Evolutionary conservation across 371 early-diverging fungal genomes (phyloP).

Genomic region (Actinomucor elegans): DNA sequence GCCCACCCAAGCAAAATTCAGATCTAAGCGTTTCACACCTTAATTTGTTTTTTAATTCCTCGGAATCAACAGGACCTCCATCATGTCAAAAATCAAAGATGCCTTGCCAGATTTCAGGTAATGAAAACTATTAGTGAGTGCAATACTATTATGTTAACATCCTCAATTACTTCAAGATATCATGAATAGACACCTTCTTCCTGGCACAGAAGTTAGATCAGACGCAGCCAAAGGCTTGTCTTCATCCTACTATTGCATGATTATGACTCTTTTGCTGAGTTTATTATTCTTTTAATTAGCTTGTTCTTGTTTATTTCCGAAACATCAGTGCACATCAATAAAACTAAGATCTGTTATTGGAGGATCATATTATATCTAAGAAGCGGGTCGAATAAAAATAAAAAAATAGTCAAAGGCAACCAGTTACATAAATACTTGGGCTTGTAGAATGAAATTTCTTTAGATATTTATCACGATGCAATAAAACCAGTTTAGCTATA

Average conservation of each 20-base stretch:
- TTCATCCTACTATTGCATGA: background rate
- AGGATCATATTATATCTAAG: too few relatives aligned
- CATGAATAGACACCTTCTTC: slow-evolving; percentile 18
- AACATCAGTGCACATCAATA: too few relatives aligned
- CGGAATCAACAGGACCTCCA: slow-evolving; percentile 2
- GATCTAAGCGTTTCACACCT: slow-evolving; percentile 29
- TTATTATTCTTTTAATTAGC: background rate
- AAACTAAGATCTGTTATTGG: too few relatives aligned
- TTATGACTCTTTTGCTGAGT: background rate
- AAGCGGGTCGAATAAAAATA: too few relatives aligned
- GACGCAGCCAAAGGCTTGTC: background rate
- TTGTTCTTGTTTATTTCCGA: too few relatives aligned
- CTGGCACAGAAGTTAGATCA: slow-evolving; percentile 2
- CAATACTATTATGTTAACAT: background rate
- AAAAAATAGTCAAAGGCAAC: too few relatives aligned
- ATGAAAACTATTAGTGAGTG: background rate
- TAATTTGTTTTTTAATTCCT: slow-evolving; percentile 46
- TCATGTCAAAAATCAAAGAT: slow-evolving; percentile 10
- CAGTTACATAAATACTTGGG: too few relatives aligned
- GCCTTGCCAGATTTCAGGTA: slow-evolving; percentile 26
- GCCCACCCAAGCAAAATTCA: slow-evolving; percentile 27
- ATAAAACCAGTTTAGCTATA: too few relatives aligned
- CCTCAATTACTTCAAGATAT: slow-evolving; percentile 13
- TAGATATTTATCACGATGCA: too few relatives aligned
- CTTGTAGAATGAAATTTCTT: too few relatives aligned